Percentiles rank a stretch among this genome's conserved stretches.
These are phyloP conservation scores for Trifolium subterraneum DNA, from an alignment of 306 rosid species.

Conservation along the genomic window DNA sequence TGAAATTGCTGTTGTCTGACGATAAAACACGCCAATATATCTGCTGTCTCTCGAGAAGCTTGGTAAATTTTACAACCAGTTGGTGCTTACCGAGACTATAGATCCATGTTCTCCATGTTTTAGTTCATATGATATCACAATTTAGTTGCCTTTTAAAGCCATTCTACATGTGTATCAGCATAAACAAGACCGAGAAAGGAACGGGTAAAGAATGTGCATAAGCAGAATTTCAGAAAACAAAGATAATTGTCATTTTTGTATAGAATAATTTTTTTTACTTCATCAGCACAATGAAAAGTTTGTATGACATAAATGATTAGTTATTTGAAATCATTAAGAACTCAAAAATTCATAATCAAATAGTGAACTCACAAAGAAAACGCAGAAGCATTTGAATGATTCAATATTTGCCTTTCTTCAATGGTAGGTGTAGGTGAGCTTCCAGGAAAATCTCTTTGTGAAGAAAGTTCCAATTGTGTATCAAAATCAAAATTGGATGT, in stretches of 20 bases:
- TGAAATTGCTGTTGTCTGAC: constrained; percentile 1
- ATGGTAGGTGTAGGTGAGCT: constrained; percentile 44
- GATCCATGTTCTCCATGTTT: constrained; percentile 13
- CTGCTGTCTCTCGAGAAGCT: constrained; percentile 21
- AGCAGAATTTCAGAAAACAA: background rate
- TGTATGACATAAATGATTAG: constrained; percentile 6
- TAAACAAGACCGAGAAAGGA: constrained; percentile 2
- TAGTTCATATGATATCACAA: constrained; percentile 10
- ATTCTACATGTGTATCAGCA: constrained; percentile 14
- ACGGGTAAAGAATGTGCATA: background rate
- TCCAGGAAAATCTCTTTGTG: constrained; percentile 47
- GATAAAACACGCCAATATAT: constrained; percentile 6
- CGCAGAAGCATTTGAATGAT: constrained; percentile 78
- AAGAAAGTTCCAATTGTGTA: constrained; percentile 71
- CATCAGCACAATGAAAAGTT: constrained; percentile 4
- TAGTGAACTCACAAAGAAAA: constrained; percentile 69
- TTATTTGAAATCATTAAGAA: constrained; percentile 23
- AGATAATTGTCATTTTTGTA: background rate
- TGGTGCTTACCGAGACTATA: constrained; percentile 6
- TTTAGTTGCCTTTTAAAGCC: constrained; percentile 18
- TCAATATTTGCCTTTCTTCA: constrained; percentile 57
- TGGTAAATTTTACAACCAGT: constrained; percentile 29
- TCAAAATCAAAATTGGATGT: constrained; percentile 45
- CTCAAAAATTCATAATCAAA: constrained; percentile 1
- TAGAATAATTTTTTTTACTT: constrained; percentile 22